Evolutionary conservation across 768 basidiomycete genomes (phyloP).

Genomic region (Tephrocybe sp.): DNA sequence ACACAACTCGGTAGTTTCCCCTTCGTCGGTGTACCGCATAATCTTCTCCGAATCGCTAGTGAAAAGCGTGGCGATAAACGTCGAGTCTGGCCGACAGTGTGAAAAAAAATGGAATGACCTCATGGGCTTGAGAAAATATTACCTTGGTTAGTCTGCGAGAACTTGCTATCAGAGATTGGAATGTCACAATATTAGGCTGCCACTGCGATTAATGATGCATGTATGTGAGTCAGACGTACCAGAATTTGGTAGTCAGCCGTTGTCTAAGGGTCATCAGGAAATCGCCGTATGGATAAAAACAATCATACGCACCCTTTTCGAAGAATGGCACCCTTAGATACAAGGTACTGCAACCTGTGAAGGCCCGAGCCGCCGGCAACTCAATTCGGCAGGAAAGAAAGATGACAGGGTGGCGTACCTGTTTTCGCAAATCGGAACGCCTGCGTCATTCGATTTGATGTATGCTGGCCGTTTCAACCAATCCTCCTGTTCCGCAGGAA

Average conservation of each 20-base stretch:
- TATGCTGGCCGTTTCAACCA: conserved; percentile 84
- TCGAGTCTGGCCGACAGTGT: conserved; percentile 51
- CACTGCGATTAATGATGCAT: not conserved
- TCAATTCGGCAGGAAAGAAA: conserved; percentile 17
- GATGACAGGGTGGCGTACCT: conserved; percentile 43
- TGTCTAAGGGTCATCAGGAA: conserved; percentile 43
- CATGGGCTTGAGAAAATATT: conserved; percentile 6
- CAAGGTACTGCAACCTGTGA: conserved; percentile 80
- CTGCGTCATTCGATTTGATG: conserved; percentile 75
- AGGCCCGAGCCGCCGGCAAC: conserved; percentile 26
- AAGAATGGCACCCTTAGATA: conserved; percentile 83
- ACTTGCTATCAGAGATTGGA: conserved; percentile 51
- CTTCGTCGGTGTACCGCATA: conserved; percentile 87
- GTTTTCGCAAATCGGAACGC: conserved; percentile 81
- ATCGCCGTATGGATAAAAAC: conserved; percentile 17
- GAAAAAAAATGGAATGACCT: not conserved
- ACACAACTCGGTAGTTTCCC: conserved; percentile 72
- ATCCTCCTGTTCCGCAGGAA: conserved; percentile 86
- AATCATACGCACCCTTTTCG: conserved; percentile 64
- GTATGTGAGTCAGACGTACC: conserved; percentile 42
- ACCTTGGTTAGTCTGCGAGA: conserved; percentile 64
- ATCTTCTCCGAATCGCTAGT: conserved; percentile 73
- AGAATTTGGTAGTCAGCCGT: conserved; percentile 79
- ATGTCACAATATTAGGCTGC: not conserved
- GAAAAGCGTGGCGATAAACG: conserved; percentile 81